Evolutionary conservation across 768 basidiomycete species (phyloP).

Genomic region (Sutorius australiensis): DNA sequence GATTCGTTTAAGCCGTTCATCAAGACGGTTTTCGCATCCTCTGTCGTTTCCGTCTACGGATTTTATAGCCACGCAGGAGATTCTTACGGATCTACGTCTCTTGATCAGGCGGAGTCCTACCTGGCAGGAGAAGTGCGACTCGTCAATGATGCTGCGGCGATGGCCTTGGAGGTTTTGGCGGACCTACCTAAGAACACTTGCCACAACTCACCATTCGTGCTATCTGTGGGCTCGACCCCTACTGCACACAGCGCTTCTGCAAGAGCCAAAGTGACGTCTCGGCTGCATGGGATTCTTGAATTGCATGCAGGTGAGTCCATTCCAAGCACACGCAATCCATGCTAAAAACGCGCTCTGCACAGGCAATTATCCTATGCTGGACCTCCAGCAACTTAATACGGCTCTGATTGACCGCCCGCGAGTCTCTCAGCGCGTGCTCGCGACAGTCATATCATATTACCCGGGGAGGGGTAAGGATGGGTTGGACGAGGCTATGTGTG

Average conservation of each 20-base stretch:
- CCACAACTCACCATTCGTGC: conserved; percentile 52
- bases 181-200: conserved; percentile 30
- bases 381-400: conserved; percentile 81
- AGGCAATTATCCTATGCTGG: conserved; percentile 82
- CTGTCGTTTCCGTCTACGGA: conserved; percentile 63
- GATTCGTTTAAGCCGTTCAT: conserved; percentile 55
- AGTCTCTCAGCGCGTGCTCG: conserved; percentile 65
- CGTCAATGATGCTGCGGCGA: conserved; percentile 61
- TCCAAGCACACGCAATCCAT: background rate
- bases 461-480: conserved; percentile 60
- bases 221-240: conserved; percentile 86
- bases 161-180: conserved; percentile 47
- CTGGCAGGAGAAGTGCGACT: conserved; percentile 66
- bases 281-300: conserved; percentile 63
- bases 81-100: conserved; percentile 71
- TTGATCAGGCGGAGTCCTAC: conserved; percentile 59
- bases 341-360: conserved; percentile 1
- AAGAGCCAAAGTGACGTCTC: conserved; percentile 42
- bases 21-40: conserved; percentile 47
- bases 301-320: conserved; percentile 61
- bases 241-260: conserved; percentile 75
- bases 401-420: conserved; percentile 50
- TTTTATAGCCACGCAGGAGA: conserved; percentile 82
- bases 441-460: conserved; percentile 79
- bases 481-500: conserved; percentile 73